Conservation (phyloP, 2,329 filamentous ascomycete genomes). For the Venturia effusa region DNA sequence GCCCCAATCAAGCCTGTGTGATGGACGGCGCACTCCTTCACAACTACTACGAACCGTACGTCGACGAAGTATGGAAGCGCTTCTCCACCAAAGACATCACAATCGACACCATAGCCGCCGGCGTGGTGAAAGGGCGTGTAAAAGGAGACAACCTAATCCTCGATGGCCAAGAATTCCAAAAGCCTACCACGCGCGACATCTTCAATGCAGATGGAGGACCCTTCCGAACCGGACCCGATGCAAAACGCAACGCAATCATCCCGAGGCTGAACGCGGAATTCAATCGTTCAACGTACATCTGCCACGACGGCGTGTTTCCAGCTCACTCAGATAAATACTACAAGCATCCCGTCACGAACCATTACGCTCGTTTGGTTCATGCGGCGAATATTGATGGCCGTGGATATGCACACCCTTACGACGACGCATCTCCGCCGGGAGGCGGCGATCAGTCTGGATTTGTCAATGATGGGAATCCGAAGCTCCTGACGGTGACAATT, state of each 20-base stretch:
- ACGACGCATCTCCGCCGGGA: slow-evolving; percentile 53
- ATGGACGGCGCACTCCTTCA: slow-evolving; percentile 36
- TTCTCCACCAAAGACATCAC: slow-evolving; percentile 49
- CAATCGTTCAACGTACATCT: slow-evolving; percentile 59
- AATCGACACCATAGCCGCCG: slow-evolving; percentile 17
- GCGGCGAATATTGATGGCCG: slow-evolving; percentile 46
- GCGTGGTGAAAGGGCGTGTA: slow-evolving; percentile 39
- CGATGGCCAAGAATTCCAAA: slow-evolving; percentile 37
- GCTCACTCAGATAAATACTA: slow-evolving; percentile 22
- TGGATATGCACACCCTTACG: slow-evolving; percentile 57
- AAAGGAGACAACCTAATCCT: slow-evolving; percentile 38
- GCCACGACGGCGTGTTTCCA: slow-evolving; percentile 27
- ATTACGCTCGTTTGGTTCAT: slow-evolving; percentile 53
- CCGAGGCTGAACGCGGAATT: slow-evolving; percentile 67
- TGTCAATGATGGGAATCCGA: slow-evolving; percentile 36
- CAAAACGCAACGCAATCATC: slow-evolving; percentile 47
- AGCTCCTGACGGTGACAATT: slow-evolving; percentile 36
- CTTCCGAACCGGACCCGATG: slow-evolving; percentile 37
- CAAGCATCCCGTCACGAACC: slow-evolving; percentile 32
- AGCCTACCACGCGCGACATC: slow-evolving; percentile 52
- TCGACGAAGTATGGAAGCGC: slow-evolving; percentile 39
- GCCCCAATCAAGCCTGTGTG: slow-evolving; percentile 36
- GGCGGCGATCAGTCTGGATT: slow-evolving; percentile 44
- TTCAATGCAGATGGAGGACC: slow-evolving; percentile 56
- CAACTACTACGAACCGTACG: slow-evolving; percentile 42